Percentiles rank a stretch among this genome's conserved stretches.
phyloP scores from a whole-genome alignment of 2,329 filamentous ascomycete species.

The Polychaeton citri region DNA sequence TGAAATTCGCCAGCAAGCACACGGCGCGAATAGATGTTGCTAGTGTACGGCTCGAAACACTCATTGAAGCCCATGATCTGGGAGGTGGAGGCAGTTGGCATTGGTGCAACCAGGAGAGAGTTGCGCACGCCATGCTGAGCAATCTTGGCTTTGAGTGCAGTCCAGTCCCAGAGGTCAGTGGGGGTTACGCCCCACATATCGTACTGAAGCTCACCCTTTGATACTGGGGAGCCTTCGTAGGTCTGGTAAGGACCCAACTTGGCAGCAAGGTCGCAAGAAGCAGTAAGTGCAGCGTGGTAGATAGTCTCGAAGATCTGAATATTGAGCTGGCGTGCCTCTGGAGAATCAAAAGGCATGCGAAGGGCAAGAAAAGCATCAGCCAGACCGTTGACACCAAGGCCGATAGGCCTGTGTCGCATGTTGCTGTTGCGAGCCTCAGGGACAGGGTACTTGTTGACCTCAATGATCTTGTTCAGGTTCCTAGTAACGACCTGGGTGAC shows the following conservation, averaged over 20 bases:
- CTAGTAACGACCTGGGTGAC: conserved; percentile 83
- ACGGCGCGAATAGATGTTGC: conserved; percentile 98
- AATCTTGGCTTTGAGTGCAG: conserved; percentile 74
- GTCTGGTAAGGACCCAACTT: conserved; percentile 73
- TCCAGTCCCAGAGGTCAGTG: conserved; percentile 94
- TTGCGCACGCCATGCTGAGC: conserved; percentile 90
- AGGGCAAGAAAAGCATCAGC: conserved; percentile 96
- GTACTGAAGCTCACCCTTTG: conserved; percentile 90
- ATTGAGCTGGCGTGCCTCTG: conserved; percentile 86
- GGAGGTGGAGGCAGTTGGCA: conserved; percentile 94
- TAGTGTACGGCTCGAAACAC: conserved; percentile 99
- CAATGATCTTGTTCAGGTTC: conserved; percentile 97
- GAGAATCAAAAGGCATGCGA: conserved; percentile 91
- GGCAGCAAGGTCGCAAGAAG: conserved; percentile 76
- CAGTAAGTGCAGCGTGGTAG: conserved; percentile 87
- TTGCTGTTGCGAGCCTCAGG: conserved; percentile 89
- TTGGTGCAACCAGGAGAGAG: conserved; percentile 86
- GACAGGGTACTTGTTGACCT: conserved; percentile 98
- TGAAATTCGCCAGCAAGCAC: conserved; percentile 98
- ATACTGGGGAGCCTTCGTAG: conserved; percentile 86
- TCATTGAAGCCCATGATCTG: conserved; percentile 99
- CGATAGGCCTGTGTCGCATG: conserved; percentile 90
- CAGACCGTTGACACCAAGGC: conserved; percentile 92
- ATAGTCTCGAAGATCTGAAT: conserved; percentile 99
- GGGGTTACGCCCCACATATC: conserved; percentile 98